Conservation (phyloP, 2,329 filamentous ascomycete species). For the Phaeosphaeriaceae sp. region DNA sequence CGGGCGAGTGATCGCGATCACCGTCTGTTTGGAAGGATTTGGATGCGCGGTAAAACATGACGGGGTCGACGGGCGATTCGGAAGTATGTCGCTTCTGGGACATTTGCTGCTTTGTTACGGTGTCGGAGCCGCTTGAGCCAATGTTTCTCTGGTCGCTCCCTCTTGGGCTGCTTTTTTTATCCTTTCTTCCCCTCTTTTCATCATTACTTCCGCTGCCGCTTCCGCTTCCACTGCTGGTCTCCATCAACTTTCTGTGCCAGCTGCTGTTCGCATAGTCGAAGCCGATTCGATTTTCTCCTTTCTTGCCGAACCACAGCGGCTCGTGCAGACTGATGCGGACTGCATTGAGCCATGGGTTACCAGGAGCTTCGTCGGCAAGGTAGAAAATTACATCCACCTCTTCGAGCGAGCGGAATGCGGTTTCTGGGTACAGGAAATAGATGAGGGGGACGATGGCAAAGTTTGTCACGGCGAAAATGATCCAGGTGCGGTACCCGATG, state of each 20-base stretch:
- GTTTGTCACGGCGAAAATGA: conserved; percentile 63
- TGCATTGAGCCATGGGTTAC: conserved; percentile 55
- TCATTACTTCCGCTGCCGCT: conserved; percentile 22
- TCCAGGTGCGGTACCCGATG: conserved; percentile 64
- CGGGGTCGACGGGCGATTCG: conserved; percentile 3
- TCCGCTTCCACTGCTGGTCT: conserved; percentile 17
- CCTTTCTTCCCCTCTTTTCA: conserved; percentile 1
- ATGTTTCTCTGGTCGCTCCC: conserved; percentile 2
- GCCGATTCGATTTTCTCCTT: conserved; percentile 56
- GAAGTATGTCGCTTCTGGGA: neutral
- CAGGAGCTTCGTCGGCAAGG: conserved; percentile 55
- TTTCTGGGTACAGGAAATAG: conserved; percentile 68
- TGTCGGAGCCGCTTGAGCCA: conserved; percentile 6
- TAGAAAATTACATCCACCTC: conserved; percentile 73
- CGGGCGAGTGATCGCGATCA: neutral
- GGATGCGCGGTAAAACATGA: neutral
- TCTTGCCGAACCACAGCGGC: conserved; percentile 64
- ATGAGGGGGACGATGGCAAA: conserved; percentile 61
- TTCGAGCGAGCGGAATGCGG: conserved; percentile 63
- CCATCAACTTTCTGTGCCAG: conserved; percentile 32
- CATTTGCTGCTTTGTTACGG: neutral
- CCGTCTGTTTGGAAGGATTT: neutral
- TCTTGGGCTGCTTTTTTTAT: neutral
- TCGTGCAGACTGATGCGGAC: conserved; percentile 58
- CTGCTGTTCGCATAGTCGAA: conserved; percentile 54